Evolutionary conservation across 192 early-diverging fungal species (phyloP).

Genomic region (Backusella morwellensis): DNA sequence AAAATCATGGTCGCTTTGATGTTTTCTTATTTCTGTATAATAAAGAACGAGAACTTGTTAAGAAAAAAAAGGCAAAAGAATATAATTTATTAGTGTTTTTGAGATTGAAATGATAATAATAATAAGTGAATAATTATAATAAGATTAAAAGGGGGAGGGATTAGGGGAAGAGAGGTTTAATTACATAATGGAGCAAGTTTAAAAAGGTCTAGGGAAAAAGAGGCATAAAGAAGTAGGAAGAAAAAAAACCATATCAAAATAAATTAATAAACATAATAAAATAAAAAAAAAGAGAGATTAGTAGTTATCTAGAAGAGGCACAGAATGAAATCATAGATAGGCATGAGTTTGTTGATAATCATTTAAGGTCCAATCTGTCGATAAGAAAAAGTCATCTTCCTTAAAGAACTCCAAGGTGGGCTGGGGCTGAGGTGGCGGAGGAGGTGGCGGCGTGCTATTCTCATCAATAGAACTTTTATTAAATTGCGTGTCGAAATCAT

Average conservation of each 20-base stretch:
- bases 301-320: background rate
- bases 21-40: no score
- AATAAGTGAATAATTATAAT: background rate
- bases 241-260: background rate
- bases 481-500: conserved; percentile 15
- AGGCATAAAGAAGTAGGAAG: background rate
- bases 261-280: background rate
- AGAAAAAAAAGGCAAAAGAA: background rate
- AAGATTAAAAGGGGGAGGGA: background rate
- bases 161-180: background rate
- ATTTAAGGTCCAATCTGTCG: conserved; percentile 12
- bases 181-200: background rate
- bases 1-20: no score
- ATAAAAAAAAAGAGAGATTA: background rate
- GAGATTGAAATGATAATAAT: background rate
- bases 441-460: background rate
- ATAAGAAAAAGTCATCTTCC: conserved; percentile 15
- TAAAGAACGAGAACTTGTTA: no score
- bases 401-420: conserved; percentile 5
- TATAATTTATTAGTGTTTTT: background rate
- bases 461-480: background rate
- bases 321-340: conserved; percentile 1
- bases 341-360: conserved; percentile 9
- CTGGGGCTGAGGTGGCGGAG: background rate
- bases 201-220: background rate